These are phyloP conservation scores for Boletus sp. DNA, from an alignment of 768 basidiomycete species.

Conservation along the genomic window DNA sequence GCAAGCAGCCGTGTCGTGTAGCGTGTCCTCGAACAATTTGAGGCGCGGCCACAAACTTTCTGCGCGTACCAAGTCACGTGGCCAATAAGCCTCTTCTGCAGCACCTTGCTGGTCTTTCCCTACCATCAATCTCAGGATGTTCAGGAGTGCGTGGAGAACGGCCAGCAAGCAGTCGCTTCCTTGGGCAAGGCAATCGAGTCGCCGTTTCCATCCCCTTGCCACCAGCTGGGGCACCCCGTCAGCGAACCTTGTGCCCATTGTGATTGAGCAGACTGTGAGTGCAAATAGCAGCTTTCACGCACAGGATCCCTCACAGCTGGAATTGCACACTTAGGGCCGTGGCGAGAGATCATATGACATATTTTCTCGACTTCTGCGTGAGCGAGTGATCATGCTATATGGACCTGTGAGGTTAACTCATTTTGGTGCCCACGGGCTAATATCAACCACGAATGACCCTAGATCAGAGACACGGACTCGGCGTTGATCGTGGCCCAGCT, in stretches of 20 bases:
- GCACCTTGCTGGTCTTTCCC: neutral
- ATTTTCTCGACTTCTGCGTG: constrained; percentile 87
- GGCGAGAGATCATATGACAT: constrained; percentile 94
- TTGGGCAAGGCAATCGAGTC: constrained; percentile 23
- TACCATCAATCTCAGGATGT: constrained; percentile 21
- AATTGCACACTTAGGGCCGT: constrained; percentile 51
- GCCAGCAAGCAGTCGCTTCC: constrained; percentile 15
- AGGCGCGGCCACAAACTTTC: constrained; percentile 16
- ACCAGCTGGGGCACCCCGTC: constrained; percentile 44
- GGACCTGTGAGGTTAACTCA: constrained; percentile 64
- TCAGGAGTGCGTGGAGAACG: constrained; percentile 27
- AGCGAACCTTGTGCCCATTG: constrained; percentile 80
- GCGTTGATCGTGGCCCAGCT: constrained; percentile 88
- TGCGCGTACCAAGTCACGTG: constrained; percentile 26
- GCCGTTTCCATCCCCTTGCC: constrained; percentile 55
- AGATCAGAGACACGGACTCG: constrained; percentile 91
- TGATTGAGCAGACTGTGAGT: constrained; percentile 86
- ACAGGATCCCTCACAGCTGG: constrained; percentile 11
- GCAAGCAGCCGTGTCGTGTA: constrained; percentile 3
- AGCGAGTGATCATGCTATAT: constrained; percentile 93
- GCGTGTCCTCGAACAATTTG: constrained; percentile 5
- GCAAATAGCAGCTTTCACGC: constrained; percentile 2
- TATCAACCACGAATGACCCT: constrained; percentile 10
- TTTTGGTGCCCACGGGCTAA: constrained; percentile 7
- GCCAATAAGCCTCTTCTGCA: constrained; percentile 2